Conservation (phyloP, 169 alveolate species). For the Cryptosporidium muris region DNA sequence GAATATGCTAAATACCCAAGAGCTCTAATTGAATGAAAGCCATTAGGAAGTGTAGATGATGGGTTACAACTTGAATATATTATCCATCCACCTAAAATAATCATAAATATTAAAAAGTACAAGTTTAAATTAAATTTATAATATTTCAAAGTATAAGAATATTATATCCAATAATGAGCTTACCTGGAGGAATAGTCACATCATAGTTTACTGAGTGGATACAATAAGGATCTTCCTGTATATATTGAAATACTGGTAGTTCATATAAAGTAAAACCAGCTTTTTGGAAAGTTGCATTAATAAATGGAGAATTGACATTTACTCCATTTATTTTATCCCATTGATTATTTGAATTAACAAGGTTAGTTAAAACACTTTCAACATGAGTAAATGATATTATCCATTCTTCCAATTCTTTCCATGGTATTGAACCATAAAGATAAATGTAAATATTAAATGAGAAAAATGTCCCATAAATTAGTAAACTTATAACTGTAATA, state of each 20-base stretch:
- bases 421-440: constrained; percentile 51
- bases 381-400: neutral
- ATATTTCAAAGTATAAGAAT: neutral
- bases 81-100: constrained; percentile 53
- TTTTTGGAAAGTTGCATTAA: constrained; percentile 45
- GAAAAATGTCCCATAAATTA: constrained; percentile 1
- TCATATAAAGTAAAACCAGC: constrained; percentile 2
- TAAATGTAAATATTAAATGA: neutral
- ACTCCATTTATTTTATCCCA: neutral
- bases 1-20: constrained; percentile 64
- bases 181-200: constrained; percentile 68
- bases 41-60: constrained; percentile 40
- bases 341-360: constrained; percentile 15
- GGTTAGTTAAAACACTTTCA: constrained; percentile 36
- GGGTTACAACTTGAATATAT: constrained; percentile 45
- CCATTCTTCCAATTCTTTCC: constrained; percentile 47
- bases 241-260: constrained; percentile 15
- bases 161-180: neutral
- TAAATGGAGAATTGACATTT: constrained; percentile 27
- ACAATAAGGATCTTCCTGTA: constrained; percentile 5
- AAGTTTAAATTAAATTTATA: too few species aligned
- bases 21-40: constrained; percentile 57
- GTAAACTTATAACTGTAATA: neutral
- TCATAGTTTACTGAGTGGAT: constrained; percentile 50
- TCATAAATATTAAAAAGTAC: neutral